These are phyloP conservation scores for Yarrowia yakushimensis DNA, from an alignment of 805 yeast genomes.

Conservation along the genomic window DNA sequence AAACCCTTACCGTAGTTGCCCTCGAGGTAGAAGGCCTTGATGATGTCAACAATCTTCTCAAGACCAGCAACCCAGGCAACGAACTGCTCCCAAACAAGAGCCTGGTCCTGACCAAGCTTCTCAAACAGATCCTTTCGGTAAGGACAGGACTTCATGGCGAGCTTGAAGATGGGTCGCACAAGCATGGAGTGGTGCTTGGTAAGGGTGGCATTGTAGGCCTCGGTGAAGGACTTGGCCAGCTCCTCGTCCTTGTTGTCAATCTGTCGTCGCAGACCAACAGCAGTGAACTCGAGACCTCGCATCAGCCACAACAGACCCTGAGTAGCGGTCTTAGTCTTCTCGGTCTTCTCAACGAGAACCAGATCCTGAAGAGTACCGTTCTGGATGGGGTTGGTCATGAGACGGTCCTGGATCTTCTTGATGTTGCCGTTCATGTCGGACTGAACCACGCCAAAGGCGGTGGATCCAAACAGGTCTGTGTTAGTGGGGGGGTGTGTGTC, in stretches of 20 bases:
- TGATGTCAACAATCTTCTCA: constrained; percentile 66
- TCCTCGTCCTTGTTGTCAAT: constrained; percentile 60
- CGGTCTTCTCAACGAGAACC: constrained; percentile 65
- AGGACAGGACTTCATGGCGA: constrained; percentile 95
- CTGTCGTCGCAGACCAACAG: constrained; percentile 80
- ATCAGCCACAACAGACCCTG: constrained; percentile 87
- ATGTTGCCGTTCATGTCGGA: constrained; percentile 86
- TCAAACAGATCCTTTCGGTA: constrained; percentile 80
- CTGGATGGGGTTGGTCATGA: constrained; percentile 59
- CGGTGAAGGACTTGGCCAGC: constrained; percentile 72
- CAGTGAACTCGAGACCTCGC: constrained; percentile 82
- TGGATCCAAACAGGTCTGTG: constrained; percentile 67
- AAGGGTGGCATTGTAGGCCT: constrained; percentile 78
- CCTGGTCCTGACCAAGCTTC: constrained; percentile 75
- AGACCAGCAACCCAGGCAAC: constrained; percentile 71
- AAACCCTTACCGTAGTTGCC: constrained; percentile 90
- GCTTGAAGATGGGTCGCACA: constrained; percentile 79
- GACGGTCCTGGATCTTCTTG: constrained; percentile 64
- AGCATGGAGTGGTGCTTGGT: constrained; percentile 77
- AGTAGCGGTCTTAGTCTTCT: constrained; percentile 72
- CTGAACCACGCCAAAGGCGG: constrained; percentile 82
- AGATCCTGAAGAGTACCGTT: constrained; percentile 73
- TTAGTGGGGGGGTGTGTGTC: too few species aligned
- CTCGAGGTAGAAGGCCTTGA: constrained; percentile 67
- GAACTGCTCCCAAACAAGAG: constrained; percentile 61